Evolutionary conservation across 2,329 filamentous ascomycete species (phyloP).

Genomic region (Colletotrichum brevisporum): DNA sequence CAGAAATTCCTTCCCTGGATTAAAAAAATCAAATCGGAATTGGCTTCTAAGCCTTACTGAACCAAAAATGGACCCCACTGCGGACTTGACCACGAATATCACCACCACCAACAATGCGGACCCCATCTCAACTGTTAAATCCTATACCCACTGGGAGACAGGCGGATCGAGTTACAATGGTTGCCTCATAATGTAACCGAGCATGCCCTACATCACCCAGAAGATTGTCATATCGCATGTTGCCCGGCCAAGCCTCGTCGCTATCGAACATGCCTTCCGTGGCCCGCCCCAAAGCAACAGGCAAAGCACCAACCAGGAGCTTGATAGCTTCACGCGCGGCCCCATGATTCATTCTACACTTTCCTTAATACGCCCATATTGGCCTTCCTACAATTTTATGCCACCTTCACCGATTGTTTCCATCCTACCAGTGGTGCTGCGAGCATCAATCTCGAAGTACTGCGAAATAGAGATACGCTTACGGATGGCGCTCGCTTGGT

Average conservation of each 20-base stretch:
- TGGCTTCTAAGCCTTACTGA: no score
- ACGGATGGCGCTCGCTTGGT: neutral
- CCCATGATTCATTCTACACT: neutral
- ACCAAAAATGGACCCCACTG: conserved; percentile 1
- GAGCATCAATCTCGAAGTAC: neutral
- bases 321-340: no score
- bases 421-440: neutral
- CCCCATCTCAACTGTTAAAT: neutral
- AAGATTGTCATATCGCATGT: no score
- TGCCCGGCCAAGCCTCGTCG: no score
- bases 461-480: neutral
- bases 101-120: neutral
- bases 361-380: neutral
- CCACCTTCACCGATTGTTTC: neutral
- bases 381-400: neutral
- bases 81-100: neutral
- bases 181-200: conserved; percentile 26
- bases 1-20: no score
- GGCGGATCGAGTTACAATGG: conserved; percentile 10
- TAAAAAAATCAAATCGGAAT: no score
- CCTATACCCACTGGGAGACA: neutral
- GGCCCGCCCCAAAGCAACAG: neutral
- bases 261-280: no score
- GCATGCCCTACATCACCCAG: neutral
- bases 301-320: no score